Evolutionary conservation across 768 basidiomycete genomes (phyloP).

Genomic region (Tylopilus plumbeoviolaceoides): DNA sequence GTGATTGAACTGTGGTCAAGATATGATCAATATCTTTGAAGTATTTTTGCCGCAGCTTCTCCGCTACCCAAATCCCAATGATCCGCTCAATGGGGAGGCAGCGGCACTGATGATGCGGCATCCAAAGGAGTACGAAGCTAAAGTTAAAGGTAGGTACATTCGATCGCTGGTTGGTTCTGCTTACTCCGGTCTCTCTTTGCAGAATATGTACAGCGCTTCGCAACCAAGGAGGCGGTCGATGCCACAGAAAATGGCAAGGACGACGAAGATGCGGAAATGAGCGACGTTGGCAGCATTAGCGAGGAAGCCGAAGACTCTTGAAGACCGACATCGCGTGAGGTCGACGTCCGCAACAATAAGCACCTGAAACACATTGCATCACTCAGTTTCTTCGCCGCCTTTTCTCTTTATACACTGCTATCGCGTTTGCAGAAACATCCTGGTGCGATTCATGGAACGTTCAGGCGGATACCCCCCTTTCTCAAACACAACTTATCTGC

Average conservation of each 20-base stretch:
- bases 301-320: slow-evolving; percentile 45
- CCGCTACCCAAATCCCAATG: slow-evolving; percentile 97
- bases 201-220: slow-evolving; percentile 97
- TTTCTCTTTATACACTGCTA: slow-evolving; percentile 10
- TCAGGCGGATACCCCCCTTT: slow-evolving; percentile 27
- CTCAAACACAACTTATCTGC: slow-evolving; percentile 16
- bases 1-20: slow-evolving; percentile 37
- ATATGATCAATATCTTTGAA: slow-evolving; percentile 99
- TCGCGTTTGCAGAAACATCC: slow-evolving; percentile 16
- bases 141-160: slow-evolving; percentile 73
- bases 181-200: slow-evolving; percentile 3
- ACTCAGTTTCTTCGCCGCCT: slow-evolving; percentile 7
- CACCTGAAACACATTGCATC: slow-evolving; percentile 12
- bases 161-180: background rate
- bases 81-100: slow-evolving; percentile 97
- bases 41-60: slow-evolving; percentile 95
- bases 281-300: slow-evolving; percentile 79
- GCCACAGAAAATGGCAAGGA: slow-evolving; percentile 58
- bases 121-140: slow-evolving; percentile 91
- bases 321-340: slow-evolving; percentile 10
- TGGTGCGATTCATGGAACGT: slow-evolving; percentile 14
- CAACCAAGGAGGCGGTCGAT: slow-evolving; percentile 86
- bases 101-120: slow-evolving; percentile 97
- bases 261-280: slow-evolving; percentile 82
- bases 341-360: background rate